Conservation (phyloP, 106 monocot species). For the Platanthera guangdongensis region DNA sequence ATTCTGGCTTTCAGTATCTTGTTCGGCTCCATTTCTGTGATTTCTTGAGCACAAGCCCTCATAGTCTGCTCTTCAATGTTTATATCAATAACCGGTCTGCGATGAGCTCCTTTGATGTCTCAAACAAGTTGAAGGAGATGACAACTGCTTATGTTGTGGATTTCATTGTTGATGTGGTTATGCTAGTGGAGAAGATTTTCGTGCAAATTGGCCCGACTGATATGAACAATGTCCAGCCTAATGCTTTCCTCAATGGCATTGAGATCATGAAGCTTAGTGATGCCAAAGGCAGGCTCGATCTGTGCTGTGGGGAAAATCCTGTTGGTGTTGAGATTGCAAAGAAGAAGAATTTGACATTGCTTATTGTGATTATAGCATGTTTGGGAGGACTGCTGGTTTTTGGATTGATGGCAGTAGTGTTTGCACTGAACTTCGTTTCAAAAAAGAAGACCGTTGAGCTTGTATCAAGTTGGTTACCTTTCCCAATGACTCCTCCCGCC, state of each 20-base stretch:
- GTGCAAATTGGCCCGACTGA: constrained; percentile 42
- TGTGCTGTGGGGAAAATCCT: constrained; percentile 1
- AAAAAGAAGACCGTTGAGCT: constrained; percentile 6
- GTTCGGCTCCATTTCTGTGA: constrained; percentile 75
- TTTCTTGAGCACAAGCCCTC: constrained; percentile 21
- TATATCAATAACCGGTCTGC: constrained; percentile 52
- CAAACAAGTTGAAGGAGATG: constrained; percentile 20
- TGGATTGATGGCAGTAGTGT: constrained; percentile 4
- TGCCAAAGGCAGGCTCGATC: constrained; percentile 20
- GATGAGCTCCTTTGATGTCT: constrained; percentile 35
- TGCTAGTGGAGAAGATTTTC: constrained; percentile 27
- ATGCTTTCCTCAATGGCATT: constrained; percentile 71
- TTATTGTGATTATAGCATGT: constrained; percentile 9
- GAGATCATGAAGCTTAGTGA: constrained; percentile 63
- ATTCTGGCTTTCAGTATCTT: constrained; percentile 43
- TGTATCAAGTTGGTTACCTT: not conserved
- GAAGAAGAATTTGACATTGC: constrained; percentile 10
- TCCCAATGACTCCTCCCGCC: constrained; percentile 20
- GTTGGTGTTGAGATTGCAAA: constrained; percentile 14
- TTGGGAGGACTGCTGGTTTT: constrained; percentile 11
- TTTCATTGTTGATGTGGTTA: constrained; percentile 30
- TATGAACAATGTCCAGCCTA: constrained; percentile 15
- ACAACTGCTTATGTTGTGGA: constrained; percentile 40
- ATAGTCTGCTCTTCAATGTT: constrained; percentile 40
- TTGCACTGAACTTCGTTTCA: constrained; percentile 3